These are phyloP conservation scores for Amphichorda felina DNA, from an alignment of 2,329 filamentous ascomycete genomes.

Conservation along the genomic window DNA sequence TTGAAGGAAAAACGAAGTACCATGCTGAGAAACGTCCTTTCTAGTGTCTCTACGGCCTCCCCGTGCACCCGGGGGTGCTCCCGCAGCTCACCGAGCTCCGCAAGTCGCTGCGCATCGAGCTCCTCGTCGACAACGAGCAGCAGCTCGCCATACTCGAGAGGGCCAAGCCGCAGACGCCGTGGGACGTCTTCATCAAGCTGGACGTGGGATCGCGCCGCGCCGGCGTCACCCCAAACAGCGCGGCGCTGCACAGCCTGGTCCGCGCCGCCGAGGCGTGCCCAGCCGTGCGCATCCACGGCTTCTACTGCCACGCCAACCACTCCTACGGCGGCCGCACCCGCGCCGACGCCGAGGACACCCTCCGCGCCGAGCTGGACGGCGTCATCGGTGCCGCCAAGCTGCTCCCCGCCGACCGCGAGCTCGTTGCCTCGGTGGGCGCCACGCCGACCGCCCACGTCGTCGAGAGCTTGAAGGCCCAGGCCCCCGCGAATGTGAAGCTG, in stretches of 20 bases:
- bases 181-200: slow-evolving; percentile 24
- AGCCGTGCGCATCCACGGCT: slow-evolving; percentile 18
- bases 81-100: slow-evolving; percentile 15
- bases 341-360: slow-evolving; percentile 15
- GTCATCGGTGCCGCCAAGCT: slow-evolving; percentile 17
- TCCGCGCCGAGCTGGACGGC: slow-evolving; percentile 17
- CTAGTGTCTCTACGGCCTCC: slow-evolving; percentile 25
- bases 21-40: neutral
- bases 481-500: slow-evolving; percentile 17
- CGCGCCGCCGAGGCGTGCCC: slow-evolving; percentile 13
- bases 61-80: slow-evolving; percentile 21
- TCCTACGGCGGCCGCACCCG: slow-evolving; percentile 19
- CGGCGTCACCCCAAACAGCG: slow-evolving; percentile 14
- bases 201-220: slow-evolving; percentile 23
- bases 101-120: slow-evolving; percentile 15
- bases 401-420: slow-evolving; percentile 10
- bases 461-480: slow-evolving; percentile 13
- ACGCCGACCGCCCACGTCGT: slow-evolving; percentile 24
- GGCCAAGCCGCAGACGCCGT: slow-evolving; percentile 9
- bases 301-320: slow-evolving; percentile 25
- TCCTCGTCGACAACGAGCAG: slow-evolving; percentile 24
- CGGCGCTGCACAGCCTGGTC: slow-evolving; percentile 14
- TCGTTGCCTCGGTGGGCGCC: slow-evolving; percentile 20
- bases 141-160: slow-evolving; percentile 18
- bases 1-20: neutral